Evolutionary conservation across 108 stramenopile species (phyloP).

Genomic region (Skeletonema marinoi): DNA sequence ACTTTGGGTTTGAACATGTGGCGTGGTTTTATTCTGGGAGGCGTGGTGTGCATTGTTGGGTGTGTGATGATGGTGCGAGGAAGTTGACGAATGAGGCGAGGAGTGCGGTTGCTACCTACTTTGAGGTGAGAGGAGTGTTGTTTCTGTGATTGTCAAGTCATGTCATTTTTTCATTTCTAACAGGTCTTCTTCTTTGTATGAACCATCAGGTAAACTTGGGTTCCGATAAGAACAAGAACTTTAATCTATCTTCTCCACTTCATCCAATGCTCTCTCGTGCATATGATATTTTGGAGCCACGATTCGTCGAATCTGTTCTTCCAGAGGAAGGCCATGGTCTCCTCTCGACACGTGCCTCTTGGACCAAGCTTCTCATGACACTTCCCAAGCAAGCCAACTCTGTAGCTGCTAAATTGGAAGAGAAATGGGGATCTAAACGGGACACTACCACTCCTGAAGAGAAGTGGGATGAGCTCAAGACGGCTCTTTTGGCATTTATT

Average conservation of each 20-base stretch:
- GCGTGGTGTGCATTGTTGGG: slow-evolving; percentile 99
- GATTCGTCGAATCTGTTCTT: slow-evolving; percentile 85
- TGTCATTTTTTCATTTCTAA: slow-evolving; percentile 7
- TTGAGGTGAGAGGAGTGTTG: slow-evolving; percentile 77
- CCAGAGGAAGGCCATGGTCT: slow-evolving; percentile 84
- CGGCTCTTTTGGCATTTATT: slow-evolving; percentile 57
- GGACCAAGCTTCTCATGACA: slow-evolving; percentile 83
- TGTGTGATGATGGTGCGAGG: slow-evolving; percentile 92
- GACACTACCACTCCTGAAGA: slow-evolving; percentile 50
- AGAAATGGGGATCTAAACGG: slow-evolving; percentile 62
- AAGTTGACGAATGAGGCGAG: slow-evolving; percentile 92
- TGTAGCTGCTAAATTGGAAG: slow-evolving; percentile 53
- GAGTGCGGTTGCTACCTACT: slow-evolving; percentile 93
- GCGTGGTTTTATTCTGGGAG: slow-evolving; percentile 99
- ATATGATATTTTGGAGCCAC: slow-evolving; percentile 86
- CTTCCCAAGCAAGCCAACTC: slow-evolving; percentile 77
- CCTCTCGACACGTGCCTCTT: slow-evolving; percentile 74
- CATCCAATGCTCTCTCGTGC: slow-evolving; percentile 94
- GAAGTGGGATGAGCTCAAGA: slow-evolving; percentile 86
- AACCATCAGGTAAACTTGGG: slow-evolving; percentile 54
- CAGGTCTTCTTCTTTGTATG: background rate
- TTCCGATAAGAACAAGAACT: slow-evolving; percentile 73
- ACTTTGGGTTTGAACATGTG: slow-evolving; percentile 97
- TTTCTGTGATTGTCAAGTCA: background rate
- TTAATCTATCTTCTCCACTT: slow-evolving; percentile 65